Conservation (phyloP, 768 basidiomycete genomes). For the Podaxis sp. region DNA sequence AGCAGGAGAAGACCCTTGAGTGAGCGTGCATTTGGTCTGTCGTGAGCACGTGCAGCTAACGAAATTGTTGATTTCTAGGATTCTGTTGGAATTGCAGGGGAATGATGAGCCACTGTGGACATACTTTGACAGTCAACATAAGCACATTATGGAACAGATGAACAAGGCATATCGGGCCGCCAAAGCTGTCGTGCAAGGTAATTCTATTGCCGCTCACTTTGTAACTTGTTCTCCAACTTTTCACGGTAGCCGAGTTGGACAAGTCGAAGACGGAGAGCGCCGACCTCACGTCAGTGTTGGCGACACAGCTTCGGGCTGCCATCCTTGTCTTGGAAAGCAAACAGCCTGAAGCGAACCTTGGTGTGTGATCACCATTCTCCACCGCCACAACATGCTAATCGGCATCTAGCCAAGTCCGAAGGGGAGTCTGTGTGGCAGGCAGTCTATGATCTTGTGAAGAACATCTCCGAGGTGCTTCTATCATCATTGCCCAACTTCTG, state of each 20-base stretch:
- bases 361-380: constrained; percentile 34
- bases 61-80: constrained; percentile 41
- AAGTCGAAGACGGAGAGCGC: constrained; percentile 33
- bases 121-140: constrained; percentile 93
- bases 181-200: constrained; percentile 52
- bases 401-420: constrained; percentile 55
- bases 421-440: constrained; percentile 83
- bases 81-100: constrained; percentile 82
- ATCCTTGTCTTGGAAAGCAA: constrained; percentile 61
- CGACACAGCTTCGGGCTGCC: constrained; percentile 58
- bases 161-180: constrained; percentile 56
- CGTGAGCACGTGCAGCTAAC: not conserved
- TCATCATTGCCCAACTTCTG: constrained; percentile 90
- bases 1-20: constrained; percentile 98
- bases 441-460: constrained; percentile 76
- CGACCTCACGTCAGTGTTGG: constrained; percentile 41
- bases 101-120: constrained; percentile 93
- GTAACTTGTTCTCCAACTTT: constrained; percentile 13
- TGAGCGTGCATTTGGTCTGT: constrained; percentile 32
- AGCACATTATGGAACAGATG: constrained; percentile 79
- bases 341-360: constrained; percentile 57
- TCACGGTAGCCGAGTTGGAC: constrained; percentile 44
- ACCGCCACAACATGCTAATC: not conserved
- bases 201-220: constrained; percentile 9
- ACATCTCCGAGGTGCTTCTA: constrained; percentile 81